Base-by-base conservation (phyloP, 306 rosid species). In the Neltuma alba region DNA sequence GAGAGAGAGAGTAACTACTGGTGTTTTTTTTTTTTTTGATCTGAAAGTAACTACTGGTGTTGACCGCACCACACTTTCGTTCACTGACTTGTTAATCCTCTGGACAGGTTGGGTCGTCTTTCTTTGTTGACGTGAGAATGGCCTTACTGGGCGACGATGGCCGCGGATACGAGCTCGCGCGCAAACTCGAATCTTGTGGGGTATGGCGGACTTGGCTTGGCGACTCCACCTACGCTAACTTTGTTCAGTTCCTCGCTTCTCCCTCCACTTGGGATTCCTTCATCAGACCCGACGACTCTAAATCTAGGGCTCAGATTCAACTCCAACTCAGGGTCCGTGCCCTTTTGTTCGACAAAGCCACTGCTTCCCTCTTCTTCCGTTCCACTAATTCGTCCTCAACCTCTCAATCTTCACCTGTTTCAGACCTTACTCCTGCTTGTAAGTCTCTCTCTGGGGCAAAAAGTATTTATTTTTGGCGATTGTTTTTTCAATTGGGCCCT, bases 261-360 rank as follows among this genome's bases (percentile, higher is more conserved):
- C 90, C 94, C 60, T 79, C 99, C 40, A 41, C 93, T 0, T 94
- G 98, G 98, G 90, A 94, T 23, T 80, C 97, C 15, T 94, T 94
- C 86, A 83, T 95, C 88, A 64, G 87, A 54, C 48, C 80, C 75
- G 89, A 90, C 81, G 86, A 85, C 38, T 81, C 97, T 81, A 90
- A 90, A 81, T 84, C 98, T 79, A 88, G 90, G 85, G 87, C 90
- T 70, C 96, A 86, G 81, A 78, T 91, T 78, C 90, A 83, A 9
- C 97, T 95, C 48, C 99, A 92, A 41, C 95, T 94, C 81, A 76
- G 97, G 45, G 97, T 86, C 40, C 95, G 97, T 20, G 97, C 99
- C 0, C 99, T 94, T 70, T 91, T 94, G 68, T 94, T 92, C 87
- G 99, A 94, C 81, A 92, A 94, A 81, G 97, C 99, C 75, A 66